Evolutionary conservation across 129 eudicot species (phyloP).

Genomic region (Cynara cardunculus): DNA sequence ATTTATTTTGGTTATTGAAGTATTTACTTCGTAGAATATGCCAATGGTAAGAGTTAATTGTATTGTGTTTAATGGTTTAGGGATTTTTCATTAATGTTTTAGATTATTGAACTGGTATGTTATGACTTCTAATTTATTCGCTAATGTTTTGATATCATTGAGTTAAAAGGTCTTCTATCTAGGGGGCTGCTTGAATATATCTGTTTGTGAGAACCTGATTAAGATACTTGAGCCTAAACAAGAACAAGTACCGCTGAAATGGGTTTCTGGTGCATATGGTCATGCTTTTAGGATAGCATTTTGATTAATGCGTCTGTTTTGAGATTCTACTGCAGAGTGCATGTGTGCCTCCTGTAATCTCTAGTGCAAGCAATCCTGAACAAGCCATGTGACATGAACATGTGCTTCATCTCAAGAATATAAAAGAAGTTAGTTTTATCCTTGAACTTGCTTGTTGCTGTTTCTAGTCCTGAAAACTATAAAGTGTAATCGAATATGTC

Average conservation of each 20-base stretch:
- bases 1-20: neutral
- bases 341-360: conserved; percentile 8
- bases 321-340: conserved; percentile 1
- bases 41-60: neutral
- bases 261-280: neutral
- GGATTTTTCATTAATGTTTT: neutral
- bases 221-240: neutral
- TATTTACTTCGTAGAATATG: neutral
- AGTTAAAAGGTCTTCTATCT: neutral
- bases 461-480: neutral
- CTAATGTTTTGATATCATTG: neutral
- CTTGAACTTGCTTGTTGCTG: neutral
- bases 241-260: neutral
- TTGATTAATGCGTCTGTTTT: neutral
- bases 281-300: neutral
- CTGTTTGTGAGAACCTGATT: neutral
- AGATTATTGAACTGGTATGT: neutral
- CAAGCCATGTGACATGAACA: neutral
- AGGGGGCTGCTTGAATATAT: neutral
- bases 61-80: neutral
- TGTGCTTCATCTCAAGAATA: neutral
- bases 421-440: neutral
- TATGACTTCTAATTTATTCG: neutral
- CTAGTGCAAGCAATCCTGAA: conserved; percentile 4
- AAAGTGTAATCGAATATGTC: neutral